Evolutionary conservation across 768 basidiomycete genomes (phyloP).

Genomic region (Mycena vulgaris): DNA sequence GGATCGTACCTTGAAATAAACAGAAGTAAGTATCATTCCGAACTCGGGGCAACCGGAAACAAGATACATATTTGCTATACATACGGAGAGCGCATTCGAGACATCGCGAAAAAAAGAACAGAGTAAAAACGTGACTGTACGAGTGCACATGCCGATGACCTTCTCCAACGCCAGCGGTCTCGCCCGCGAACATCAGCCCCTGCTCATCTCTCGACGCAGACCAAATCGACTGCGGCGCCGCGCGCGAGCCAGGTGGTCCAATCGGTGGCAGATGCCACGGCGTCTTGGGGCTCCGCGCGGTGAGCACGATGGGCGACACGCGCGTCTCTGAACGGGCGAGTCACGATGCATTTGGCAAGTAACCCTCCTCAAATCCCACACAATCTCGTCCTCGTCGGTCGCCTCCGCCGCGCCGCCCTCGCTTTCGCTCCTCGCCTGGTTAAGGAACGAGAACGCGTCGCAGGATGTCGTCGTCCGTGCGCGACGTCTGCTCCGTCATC

Average conservation of each 20-base stretch:
- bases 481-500: conserved; percentile 76
- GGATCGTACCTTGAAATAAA: no score
- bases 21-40: no score
- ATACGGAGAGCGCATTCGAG: no score
- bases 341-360: no score
- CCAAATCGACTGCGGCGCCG: conserved; percentile 37
- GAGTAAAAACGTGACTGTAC: no score
- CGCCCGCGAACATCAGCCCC: conserved; percentile 29
- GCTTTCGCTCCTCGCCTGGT: conserved; percentile 59
- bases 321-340: conserved; percentile 24
- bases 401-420: conserved; percentile 51
- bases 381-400: conserved; percentile 73
- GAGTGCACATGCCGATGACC: no score
- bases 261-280: conserved; percentile 31
- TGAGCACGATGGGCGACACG: conserved; percentile 29
- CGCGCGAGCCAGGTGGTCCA: conserved; percentile 22
- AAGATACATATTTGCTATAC: no score
- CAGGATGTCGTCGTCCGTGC: conserved; percentile 89
- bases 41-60: no score
- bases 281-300: conserved; percentile 35
- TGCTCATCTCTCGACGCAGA: conserved; percentile 36
- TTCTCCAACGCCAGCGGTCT: no score
- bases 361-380: conserved; percentile 79
- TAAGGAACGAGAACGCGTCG: conserved; percentile 71
- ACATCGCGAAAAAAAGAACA: no score